Percentiles rank a stretch among this genome's conserved stretches.
These are phyloP conservation scores for Papilionanthe hybrid DNA, from an alignment of 116 monocot genomes.

Conservation along the genomic window DNA sequence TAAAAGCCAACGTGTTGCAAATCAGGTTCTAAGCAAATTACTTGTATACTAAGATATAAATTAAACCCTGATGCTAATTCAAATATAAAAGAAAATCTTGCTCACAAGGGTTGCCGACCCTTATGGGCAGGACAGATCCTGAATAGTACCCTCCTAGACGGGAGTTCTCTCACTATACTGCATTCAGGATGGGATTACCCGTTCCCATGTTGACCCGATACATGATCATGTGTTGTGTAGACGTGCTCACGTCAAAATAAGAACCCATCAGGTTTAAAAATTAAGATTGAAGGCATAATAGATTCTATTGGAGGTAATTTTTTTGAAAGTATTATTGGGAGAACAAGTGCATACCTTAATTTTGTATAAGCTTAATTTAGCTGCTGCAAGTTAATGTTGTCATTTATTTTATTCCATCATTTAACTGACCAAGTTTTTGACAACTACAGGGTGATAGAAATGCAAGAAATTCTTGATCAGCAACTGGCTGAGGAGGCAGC, in stretches of 20 bases:
- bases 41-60: too few relatives aligned
- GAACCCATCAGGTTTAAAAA: neutral
- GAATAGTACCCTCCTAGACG: too few relatives aligned
- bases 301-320: neutral
- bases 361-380: neutral
- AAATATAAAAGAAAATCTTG: too few relatives aligned
- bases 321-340: neutral
- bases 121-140: too few relatives aligned
- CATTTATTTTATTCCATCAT: neutral
- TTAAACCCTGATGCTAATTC: too few relatives aligned
- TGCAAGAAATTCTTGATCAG: constrained; percentile 99
- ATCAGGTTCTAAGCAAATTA: too few relatives aligned
- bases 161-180: too few relatives aligned
- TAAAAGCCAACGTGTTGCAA: too few relatives aligned
- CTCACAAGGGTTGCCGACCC: too few relatives aligned
- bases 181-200: too few relatives aligned
- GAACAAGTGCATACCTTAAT: neutral
- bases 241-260: neutral
- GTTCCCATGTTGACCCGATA: too few relatives aligned
- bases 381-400: neutral
- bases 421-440: neutral
- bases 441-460: constrained; percentile 78
- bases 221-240: neutral
- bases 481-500: constrained; percentile 98
- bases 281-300: neutral